Evolutionary conservation across 768 basidiomycete species (phyloP), one percentile per base, ranked within the genome.

Genomic region (Phlegmacium glaucopus): DNA sequence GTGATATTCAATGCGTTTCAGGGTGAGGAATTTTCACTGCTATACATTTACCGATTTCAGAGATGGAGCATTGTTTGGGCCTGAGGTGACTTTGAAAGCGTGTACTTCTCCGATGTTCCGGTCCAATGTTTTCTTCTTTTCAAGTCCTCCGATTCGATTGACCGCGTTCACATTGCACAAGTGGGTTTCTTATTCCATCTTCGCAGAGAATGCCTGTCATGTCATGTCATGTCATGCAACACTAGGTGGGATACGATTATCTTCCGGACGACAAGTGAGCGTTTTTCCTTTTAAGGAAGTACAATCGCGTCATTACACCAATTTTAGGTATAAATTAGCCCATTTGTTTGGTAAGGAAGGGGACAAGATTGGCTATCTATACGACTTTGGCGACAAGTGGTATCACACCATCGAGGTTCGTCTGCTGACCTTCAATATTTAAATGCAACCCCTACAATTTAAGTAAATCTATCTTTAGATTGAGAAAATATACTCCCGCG

Each of bases 331-430:
- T n/a, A n/a, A n/a, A n/a, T n/a, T n/a, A n/a, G n/a, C n/a, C n/a
- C n/a, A n/a, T n/a, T n/a, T n/a, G n/a, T n/a, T n/a, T n/a, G n/a
- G n/a, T n/a, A n/a, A n/a, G n/a, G n/a, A n/a, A n/a, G n/a, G n/a
- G n/a, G n/a, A n/a, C n/a, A n/a, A n/a, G n/a, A n/a, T n/a, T n/a
- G n/a, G n/a, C n/a, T n/a, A n/a, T n/a, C n/a, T n/a, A n/a, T n/a
- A n/a, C 43, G 67, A 68, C 48, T 66, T 63, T 42, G 66, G 67
- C 1, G 67, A 68, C 42, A 63, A 65, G 44, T 67, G 61, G 59
- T 55, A 45, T 45, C 64, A 67, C 42, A 49, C 53, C 25, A 66
- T 67, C 15, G 56, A 59, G n/a, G 40, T 65, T 64, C 12, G n/a
- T 48, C 4, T 44, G 38, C 12, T 27, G 7, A n/a, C 28, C 17